Evolutionary conservation across 1,284 basidiomycete species (phyloP).

Genomic region (Naganishia liquefaciens): DNA sequence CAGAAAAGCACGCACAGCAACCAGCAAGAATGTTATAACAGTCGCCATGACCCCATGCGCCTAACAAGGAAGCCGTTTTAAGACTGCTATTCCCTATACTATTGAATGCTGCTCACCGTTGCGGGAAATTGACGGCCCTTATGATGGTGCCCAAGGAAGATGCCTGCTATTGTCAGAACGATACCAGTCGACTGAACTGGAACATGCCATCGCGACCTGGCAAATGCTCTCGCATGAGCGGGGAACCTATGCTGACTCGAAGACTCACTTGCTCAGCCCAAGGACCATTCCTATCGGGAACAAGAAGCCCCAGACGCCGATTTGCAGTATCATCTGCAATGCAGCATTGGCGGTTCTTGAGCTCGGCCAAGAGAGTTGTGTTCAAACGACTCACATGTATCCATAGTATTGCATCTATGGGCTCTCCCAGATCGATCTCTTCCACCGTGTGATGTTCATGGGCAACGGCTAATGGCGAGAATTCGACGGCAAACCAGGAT

Average conservation of each 20-base stretch:
- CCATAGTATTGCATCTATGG: conserved; percentile 74
- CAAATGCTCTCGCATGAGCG: conserved; percentile 1
- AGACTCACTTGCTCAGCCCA: conserved; percentile 66
- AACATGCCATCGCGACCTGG: conserved; percentile 71
- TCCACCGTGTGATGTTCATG: conserved; percentile 63
- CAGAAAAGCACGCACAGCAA: conserved; percentile 45
- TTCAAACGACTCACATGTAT: conserved; percentile 59
- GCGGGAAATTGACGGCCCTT: conserved; percentile 70
- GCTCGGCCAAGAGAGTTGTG: conserved; percentile 3
- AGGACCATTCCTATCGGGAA: conserved; percentile 87
- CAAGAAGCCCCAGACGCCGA: conserved; percentile 73
- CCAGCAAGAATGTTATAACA: conserved; percentile 67
- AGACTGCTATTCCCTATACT: background rate
- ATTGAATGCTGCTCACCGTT: conserved; percentile 55
- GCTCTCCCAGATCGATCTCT: conserved; percentile 66
- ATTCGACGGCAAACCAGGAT: background rate
- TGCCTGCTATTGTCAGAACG: conserved; percentile 68
- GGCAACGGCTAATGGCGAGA: conserved; percentile 34
- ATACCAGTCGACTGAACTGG: conserved; percentile 74
- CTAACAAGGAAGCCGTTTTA: conserved; percentile 33
- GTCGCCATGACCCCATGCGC: conserved; percentile 70
- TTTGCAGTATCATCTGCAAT: conserved; percentile 65
- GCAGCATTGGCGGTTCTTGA: background rate
- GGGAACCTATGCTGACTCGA: background rate
- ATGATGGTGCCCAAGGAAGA: conserved; percentile 77